Evolutionary conservation across 768 basidiomycete genomes (phyloP), one percentile per base, ranked within the genome.

Genomic region (Holtermannia corniformis): DNA sequence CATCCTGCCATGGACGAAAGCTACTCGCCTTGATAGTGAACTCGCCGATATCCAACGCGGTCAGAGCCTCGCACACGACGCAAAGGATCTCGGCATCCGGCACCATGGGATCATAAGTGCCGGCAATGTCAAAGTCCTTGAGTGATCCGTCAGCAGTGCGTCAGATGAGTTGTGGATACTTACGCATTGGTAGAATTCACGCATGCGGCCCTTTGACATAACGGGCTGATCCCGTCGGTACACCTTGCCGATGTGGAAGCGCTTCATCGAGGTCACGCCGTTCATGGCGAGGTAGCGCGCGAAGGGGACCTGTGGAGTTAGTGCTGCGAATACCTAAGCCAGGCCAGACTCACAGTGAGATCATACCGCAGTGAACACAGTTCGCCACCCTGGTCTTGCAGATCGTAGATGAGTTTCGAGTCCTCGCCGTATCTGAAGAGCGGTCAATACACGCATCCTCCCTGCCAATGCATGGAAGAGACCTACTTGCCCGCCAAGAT

Each of bases 171-270:
- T 22, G 4, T 19, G 49, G 5, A 2, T 2, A 75, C 81, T 60
- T 60, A 91, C 89, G 57, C 93, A 95, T 73, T 99, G 95, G 65
- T 86, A 88, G 67, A 99, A 99, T 75, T 99, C 95, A 54, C 95
- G 81, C 92, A 99, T 95, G 23, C 95, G 79, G 0, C 95, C 95
- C 76, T 99, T 99, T 24, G 84, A 85, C 85, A 97, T 91, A 52
- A 92, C 92, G 0, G 95, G 95, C 59, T 84, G 89, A 73, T 99
- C 95, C 67, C 95, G 76, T 57, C 95, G 78, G 73, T 97, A 99
- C 19, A 99, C 95, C 75, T 97, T 99, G n/a, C 91, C 92, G 47
- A 99, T 83, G 72, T 97, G 95, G 84, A 90, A 99, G 13, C 96
- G 71, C 75, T 97, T 97, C 57, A 82, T 76, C 24, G 72, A 61